phyloP scores from a whole-genome alignment of 1,139 yeast genomes.

The Yamadazyma triangularis region DNA sequence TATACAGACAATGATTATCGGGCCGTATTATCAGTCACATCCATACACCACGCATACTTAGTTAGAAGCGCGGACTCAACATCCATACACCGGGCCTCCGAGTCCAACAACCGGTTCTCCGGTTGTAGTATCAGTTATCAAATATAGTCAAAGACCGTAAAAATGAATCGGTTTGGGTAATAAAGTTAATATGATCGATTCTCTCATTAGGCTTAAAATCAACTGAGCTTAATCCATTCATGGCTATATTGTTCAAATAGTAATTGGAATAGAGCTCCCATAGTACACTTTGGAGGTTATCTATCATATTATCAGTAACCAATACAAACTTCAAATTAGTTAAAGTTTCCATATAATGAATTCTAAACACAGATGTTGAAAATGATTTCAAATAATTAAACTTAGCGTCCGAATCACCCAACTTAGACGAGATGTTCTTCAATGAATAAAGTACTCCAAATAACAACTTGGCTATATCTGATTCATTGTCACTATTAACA shows the following conservation, averaged over 20 bases:
- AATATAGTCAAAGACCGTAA: slow-evolving; percentile 25
- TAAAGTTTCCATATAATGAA: slow-evolving; percentile 78
- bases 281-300: slow-evolving; percentile 56
- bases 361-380: slow-evolving; percentile 67
- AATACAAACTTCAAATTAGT: slow-evolving; percentile 74
- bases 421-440: slow-evolving; percentile 65
- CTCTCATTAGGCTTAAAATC: slow-evolving; percentile 40
- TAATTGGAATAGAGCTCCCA: slow-evolving; percentile 64
- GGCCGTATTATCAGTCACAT: no score
- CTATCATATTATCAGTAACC: slow-evolving; percentile 63
- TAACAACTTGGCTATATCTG: slow-evolving; percentile 69
- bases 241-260: slow-evolving; percentile 65
- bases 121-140: slow-evolving; percentile 4
- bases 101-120: no score
- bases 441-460: slow-evolving; percentile 87
- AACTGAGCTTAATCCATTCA: slow-evolving; percentile 55
- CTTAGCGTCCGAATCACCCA: slow-evolving; percentile 33
- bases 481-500: slow-evolving; percentile 53
- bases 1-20: no score
- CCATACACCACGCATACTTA: slow-evolving; percentile 3
- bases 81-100: no score
- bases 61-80: no score
- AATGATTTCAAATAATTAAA: slow-evolving; percentile 58
- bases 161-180: slow-evolving; percentile 41
- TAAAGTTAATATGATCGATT: slow-evolving; percentile 42